Percentiles rank a stretch among this genome's conserved stretches.
phyloP scores from a whole-genome alignment of 768 basidiomycete species.

The Hortiboletus campestris region DNA sequence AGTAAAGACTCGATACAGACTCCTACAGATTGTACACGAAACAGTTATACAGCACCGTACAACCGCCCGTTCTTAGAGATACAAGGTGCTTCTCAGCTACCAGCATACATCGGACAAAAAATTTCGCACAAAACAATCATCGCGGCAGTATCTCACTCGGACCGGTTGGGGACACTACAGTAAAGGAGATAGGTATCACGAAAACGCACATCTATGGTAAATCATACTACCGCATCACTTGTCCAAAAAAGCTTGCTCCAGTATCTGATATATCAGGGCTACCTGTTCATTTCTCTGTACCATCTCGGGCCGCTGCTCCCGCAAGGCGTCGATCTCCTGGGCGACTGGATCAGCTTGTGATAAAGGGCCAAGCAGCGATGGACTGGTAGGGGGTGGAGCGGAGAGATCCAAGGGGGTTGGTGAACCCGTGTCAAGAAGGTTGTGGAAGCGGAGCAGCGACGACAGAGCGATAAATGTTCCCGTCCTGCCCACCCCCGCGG shows the following conservation, averaged over 20 bases:
- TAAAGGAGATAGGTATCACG: neutral
- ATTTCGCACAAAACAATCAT: too few relatives aligned
- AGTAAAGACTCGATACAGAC: too few relatives aligned
- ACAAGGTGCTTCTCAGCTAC: too few relatives aligned
- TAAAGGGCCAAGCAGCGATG: constrained; percentile 59
- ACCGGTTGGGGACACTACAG: too few relatives aligned
- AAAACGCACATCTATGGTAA: neutral
- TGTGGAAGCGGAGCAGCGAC: constrained; percentile 68
- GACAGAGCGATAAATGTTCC: constrained; percentile 82
- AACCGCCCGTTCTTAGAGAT: too few relatives aligned
- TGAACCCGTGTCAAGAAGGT: constrained; percentile 38
- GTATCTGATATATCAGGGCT: constrained; percentile 59
- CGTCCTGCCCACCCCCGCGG: constrained; percentile 85
- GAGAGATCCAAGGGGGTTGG: constrained; percentile 21
- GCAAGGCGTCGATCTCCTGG: constrained; percentile 71
- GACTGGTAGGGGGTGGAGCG: constrained; percentile 32
- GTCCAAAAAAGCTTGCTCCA: constrained; percentile 32
- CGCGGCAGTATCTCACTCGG: too few relatives aligned
- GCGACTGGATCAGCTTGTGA: constrained; percentile 54
- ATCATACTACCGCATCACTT: constrained; percentile 1
- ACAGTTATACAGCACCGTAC: too few relatives aligned
- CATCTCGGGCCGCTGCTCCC: constrained; percentile 84
- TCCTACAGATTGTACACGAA: too few relatives aligned
- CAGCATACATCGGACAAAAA: too few relatives aligned
- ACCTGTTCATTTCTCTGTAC: constrained; percentile 72